These are phyloP conservation scores for Beauveria medogensis DNA, from an alignment of 2,329 filamentous ascomycete species.

Conservation along the genomic window DNA sequence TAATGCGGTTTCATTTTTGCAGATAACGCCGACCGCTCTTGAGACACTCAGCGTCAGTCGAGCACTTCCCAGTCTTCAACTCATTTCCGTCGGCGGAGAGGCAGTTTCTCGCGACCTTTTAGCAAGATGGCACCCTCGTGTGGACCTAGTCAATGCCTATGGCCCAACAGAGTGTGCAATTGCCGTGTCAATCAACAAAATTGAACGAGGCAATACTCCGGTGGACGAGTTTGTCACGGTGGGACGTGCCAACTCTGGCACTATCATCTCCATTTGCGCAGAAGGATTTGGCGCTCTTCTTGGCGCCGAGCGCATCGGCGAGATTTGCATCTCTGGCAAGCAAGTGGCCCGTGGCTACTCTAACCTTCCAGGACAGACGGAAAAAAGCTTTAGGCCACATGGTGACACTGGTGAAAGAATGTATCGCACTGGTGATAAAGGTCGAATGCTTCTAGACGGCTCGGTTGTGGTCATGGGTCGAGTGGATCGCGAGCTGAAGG, in stretches of 20 bases:
- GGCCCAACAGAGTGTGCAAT: background rate
- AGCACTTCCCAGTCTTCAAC: background rate
- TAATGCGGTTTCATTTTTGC: background rate
- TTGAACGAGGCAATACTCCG: constrained; percentile 1
- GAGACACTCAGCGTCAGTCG: background rate
- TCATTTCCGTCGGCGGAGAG: background rate
- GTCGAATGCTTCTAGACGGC: constrained; percentile 7
- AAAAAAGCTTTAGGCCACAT: too few species aligned
- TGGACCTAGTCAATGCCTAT: constrained; percentile 7
- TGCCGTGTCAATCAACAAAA: constrained; percentile 10
- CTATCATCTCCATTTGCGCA: too few species aligned
- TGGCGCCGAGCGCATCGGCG: too few species aligned
- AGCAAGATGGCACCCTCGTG: constrained; percentile 9
- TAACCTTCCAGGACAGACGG: too few species aligned
- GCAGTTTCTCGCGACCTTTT: background rate
- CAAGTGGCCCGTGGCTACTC: too few species aligned
- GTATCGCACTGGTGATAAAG: constrained; percentile 14
- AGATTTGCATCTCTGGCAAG: too few species aligned
- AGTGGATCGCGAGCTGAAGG: constrained; percentile 14
- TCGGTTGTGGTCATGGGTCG: constrained; percentile 12
- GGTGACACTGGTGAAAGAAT: constrained; percentile 11
- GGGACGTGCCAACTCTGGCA: too few species aligned
- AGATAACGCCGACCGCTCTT: background rate
- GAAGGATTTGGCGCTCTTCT: too few species aligned
- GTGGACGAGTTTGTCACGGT: background rate